phyloP scores from a whole-genome alignment of 2,329 filamentous ascomycete genomes.

The Aspergillus awamori region DNA sequence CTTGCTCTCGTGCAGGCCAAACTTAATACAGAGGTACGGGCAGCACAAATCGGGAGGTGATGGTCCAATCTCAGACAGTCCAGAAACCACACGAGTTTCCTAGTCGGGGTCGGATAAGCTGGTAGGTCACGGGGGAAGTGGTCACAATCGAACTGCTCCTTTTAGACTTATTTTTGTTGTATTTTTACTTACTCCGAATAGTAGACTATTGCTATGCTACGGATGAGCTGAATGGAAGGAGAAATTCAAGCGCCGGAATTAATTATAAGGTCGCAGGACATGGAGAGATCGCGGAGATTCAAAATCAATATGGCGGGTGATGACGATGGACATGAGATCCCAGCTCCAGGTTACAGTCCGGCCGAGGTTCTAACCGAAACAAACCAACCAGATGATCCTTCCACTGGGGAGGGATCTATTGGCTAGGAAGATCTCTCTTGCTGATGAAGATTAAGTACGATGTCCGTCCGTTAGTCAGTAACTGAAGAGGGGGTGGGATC shows the following conservation, averaged over 20 bases:
- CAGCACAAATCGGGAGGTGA: conserved; percentile 10
- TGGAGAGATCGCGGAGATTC: neutral
- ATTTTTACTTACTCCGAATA: neutral
- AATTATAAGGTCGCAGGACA: neutral
- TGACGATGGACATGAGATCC: conserved; percentile 13
- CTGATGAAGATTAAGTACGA: conserved; percentile 9
- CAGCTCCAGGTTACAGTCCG: conserved; percentile 17
- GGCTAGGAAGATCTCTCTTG: conserved; percentile 10
- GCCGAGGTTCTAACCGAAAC: conserved; percentile 22
- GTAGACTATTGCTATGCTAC: too few species aligned
- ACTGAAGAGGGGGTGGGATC: neutral
- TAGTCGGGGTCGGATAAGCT: conserved; percentile 1
- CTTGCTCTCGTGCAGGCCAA: conserved; percentile 13
- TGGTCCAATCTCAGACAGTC: conserved; percentile 10
- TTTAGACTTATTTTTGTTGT: too few species aligned
- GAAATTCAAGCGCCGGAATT: neutral
- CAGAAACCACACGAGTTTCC: conserved; percentile 7
- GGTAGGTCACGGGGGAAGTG: neutral
- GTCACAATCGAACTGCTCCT: neutral
- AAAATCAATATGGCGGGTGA: neutral
- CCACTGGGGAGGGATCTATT: conserved; percentile 9
- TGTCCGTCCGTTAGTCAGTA: neutral
- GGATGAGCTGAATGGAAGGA: neutral
- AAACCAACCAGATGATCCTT: conserved; percentile 18
- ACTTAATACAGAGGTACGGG: conserved; percentile 1